A percentile compares a stretch with the other conserved stretches of the same genome.
These are phyloP conservation scores for Paulownia fortunei DNA, from an alignment of 257 asterid genomes.

Conservation along the genomic window DNA sequence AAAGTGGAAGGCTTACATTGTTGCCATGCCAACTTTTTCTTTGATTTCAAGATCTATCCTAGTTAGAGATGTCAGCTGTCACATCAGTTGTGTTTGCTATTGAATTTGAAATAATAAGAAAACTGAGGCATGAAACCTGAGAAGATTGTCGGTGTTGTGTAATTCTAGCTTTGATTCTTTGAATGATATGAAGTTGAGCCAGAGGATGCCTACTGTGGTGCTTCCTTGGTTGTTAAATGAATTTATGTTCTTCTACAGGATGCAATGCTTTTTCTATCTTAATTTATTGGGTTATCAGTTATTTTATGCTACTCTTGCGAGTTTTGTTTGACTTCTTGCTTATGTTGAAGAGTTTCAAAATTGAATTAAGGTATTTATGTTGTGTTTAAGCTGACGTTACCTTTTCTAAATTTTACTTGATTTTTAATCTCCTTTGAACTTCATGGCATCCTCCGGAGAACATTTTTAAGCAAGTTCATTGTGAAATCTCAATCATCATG, in stretches of 20 bases:
- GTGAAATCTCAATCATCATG: not conserved
- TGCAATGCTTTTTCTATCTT: not conserved
- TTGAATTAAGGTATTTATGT: not conserved
- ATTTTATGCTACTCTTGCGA: not conserved
- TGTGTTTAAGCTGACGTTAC: not conserved
- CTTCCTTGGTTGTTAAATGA: constrained; percentile 19
- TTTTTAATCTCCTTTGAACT: not conserved
- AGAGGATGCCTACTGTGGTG: not conserved
- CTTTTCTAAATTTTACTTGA: not conserved
- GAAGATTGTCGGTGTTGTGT: not conserved
- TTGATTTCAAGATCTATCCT: not conserved
- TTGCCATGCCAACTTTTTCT: not conserved
- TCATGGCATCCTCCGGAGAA: not conserved
- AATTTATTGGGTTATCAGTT: not conserved
- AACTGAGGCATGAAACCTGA: not conserved
- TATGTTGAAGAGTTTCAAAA: not conserved
- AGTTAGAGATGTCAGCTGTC: not conserved
- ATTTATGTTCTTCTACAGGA: not conserved
- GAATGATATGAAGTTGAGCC: constrained; percentile 6
- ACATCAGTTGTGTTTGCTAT: not conserved
- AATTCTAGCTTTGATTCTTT: not conserved
- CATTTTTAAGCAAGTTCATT: not conserved
- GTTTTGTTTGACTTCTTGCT: not conserved
- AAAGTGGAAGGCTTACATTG: not conserved
- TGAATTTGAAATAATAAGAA: not conserved